These are phyloP conservation scores for Neodidymelliopsis sp. DNA, from an alignment of 2,329 filamentous ascomycete genomes.

Conservation along the genomic window DNA sequence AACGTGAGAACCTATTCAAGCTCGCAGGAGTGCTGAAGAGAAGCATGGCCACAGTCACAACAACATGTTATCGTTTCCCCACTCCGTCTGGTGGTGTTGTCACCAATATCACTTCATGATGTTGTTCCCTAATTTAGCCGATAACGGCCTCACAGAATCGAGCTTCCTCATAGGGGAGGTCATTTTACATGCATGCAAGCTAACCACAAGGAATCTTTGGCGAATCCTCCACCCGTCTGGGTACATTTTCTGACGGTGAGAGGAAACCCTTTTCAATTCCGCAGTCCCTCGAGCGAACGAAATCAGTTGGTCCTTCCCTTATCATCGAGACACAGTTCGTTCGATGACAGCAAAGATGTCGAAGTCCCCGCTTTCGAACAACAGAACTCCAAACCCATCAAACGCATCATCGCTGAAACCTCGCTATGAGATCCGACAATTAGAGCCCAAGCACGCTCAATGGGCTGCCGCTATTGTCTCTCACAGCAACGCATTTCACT, in stretches of 20 bases:
- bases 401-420: constrained; percentile 37
- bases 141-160: not conserved
- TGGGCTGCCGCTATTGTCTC: constrained; percentile 43
- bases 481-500: constrained; percentile 45
- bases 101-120: too few species aligned
- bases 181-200: constrained; percentile 5
- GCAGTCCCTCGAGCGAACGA: too few species aligned
- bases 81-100: too few species aligned
- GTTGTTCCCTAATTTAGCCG: constrained; percentile 2
- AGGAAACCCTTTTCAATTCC: too few species aligned
- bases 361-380: constrained; percentile 25
- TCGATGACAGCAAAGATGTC: not conserved
- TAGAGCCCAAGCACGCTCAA: constrained; percentile 32
- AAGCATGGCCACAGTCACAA: too few species aligned
- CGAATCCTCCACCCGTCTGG: not conserved
- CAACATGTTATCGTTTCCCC: too few species aligned
- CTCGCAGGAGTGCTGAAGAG: too few species aligned
- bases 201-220: not conserved
- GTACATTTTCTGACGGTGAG: too few species aligned
- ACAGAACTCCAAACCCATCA: constrained; percentile 28
- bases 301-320: not conserved
- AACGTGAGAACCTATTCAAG: too few species aligned
- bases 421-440: constrained; percentile 43
- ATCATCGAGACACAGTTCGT: not conserved
- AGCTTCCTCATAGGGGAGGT: constrained; percentile 2